These are phyloP conservation scores for Kingdonia uniflora DNA, from an alignment of 164 flowering plant genomes.

Conservation along the genomic window DNA sequence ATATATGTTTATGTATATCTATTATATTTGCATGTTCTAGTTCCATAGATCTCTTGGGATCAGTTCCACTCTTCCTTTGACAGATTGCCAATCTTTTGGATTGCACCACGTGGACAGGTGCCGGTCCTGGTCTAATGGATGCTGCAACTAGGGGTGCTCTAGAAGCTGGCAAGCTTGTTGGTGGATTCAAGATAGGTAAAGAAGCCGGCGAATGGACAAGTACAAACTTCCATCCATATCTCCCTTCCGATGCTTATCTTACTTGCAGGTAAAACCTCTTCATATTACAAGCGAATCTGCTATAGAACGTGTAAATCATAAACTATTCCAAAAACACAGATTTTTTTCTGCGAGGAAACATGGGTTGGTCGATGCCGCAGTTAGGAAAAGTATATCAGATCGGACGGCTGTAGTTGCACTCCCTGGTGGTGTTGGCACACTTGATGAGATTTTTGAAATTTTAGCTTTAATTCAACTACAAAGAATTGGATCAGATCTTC, in stretches of 20 bases:
- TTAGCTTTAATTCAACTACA: conserved; percentile 71
- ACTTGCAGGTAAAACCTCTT: conserved; percentile 68
- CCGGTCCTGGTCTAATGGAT: conserved; percentile 99
- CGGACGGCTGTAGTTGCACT: conserved; percentile 75
- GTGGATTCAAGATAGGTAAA: conserved; percentile 79
- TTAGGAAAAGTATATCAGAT: conserved; percentile 44
- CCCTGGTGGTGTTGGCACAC: conserved; percentile 92
- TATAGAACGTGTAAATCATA: not conserved
- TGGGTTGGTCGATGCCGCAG: conserved; percentile 83
- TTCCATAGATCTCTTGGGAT: not conserved
- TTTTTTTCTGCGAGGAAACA: conserved; percentile 96
- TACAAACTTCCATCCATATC: conserved; percentile 66
- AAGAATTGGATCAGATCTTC: conserved; percentile 71
- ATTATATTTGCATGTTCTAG: too few relatives aligned
- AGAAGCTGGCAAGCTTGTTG: conserved; percentile 70
- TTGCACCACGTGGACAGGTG: conserved; percentile 93
- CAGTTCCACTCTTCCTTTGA: not conserved
- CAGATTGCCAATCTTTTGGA: conserved; percentile 72
- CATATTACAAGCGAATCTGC: not conserved
- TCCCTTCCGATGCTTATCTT: conserved; percentile 65
- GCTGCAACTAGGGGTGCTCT: conserved; percentile 83
- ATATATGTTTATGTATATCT: not conserved
- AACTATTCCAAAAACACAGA: conserved; percentile 24
- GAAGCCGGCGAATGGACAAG: conserved; percentile 94
- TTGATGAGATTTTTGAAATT: conserved; percentile 87